These are phyloP conservation scores for Entonaema liquescens DNA, from an alignment of 495 filamentous ascomycete genomes.

Conservation along the genomic window DNA sequence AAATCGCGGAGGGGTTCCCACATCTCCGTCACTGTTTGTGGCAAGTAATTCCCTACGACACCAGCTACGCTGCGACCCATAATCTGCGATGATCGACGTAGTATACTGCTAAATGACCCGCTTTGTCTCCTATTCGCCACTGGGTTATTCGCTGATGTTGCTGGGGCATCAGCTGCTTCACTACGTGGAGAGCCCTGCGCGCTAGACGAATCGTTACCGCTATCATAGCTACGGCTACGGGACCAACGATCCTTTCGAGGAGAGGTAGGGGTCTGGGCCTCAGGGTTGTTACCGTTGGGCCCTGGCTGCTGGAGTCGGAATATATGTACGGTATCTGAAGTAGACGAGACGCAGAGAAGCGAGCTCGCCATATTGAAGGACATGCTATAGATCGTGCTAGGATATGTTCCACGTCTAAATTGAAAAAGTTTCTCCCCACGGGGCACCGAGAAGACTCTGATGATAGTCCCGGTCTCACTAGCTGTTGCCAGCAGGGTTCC, in stretches of 20 bases:
- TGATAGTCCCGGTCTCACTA: slow-evolving; percentile 96
- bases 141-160: slow-evolving; percentile 55
- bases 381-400: slow-evolving; percentile 96
- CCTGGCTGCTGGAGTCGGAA: slow-evolving; percentile 71
- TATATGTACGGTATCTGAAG: slow-evolving; percentile 96
- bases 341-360: slow-evolving; percentile 92
- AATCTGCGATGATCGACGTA: slow-evolving; percentile 95
- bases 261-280: slow-evolving; percentile 45
- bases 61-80: slow-evolving; percentile 91
- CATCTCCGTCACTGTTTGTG: slow-evolving; percentile 92
- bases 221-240: slow-evolving; percentile 58
- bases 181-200: slow-evolving; percentile 54
- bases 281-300: slow-evolving; percentile 40
- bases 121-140: slow-evolving; percentile 58
- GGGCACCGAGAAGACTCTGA: slow-evolving; percentile 92
- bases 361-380: slow-evolving; percentile 97
- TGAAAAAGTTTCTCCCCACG: slow-evolving; percentile 91
- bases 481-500: slow-evolving; percentile 94
- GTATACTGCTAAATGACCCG: slow-evolving; percentile 82
- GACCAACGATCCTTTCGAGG: slow-evolving; percentile 57
- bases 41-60: slow-evolving; percentile 88
- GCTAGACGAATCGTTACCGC: slow-evolving; percentile 56
- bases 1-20: slow-evolving; percentile 97
- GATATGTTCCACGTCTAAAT: slow-evolving; percentile 93
- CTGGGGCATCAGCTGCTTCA: slow-evolving; percentile 50